Conservation (phyloP, 2,329 filamentous ascomycete genomes). For the Gyromitra esculenta region DNA sequence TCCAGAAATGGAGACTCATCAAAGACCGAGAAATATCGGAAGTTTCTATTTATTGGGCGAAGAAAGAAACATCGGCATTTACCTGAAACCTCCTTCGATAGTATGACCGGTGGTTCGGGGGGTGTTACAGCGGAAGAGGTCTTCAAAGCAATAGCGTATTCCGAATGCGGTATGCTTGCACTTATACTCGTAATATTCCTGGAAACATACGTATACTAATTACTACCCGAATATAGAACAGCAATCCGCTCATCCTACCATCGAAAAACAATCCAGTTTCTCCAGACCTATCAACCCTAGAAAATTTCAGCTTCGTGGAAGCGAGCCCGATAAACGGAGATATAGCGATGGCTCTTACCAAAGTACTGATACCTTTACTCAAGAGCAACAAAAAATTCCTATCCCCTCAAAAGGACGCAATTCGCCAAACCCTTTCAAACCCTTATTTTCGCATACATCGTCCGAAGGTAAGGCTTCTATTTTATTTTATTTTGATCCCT, state of each 20-base stretch:
- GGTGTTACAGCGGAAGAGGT: conserved; percentile 11
- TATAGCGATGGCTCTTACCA: conserved; percentile 20
- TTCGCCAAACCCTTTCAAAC: neutral
- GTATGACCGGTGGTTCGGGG: neutral
- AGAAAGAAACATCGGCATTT: conserved; percentile 29
- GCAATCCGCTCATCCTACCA: conserved; percentile 12
- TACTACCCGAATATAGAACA: conserved; percentile 16
- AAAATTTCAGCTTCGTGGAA: conserved; percentile 4
- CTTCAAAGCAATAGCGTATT: conserved; percentile 42
- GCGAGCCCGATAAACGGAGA: conserved; percentile 7
- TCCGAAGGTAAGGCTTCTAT: conserved; percentile 7
- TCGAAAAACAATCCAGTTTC: conserved; percentile 14
- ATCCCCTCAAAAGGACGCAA: neutral
- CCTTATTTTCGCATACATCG: conserved; percentile 16
- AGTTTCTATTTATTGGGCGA: conserved; percentile 27
- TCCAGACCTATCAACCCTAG: conserved; percentile 6
- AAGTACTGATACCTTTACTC: conserved; percentile 10
- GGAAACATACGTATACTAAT: conserved; percentile 27
- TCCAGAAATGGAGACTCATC: conserved; percentile 8
- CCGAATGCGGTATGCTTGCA: conserved; percentile 33
- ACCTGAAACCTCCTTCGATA: conserved; percentile 16
- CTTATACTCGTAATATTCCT: conserved; percentile 2
- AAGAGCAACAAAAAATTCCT: conserved; percentile 15
- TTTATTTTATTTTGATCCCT: neutral
- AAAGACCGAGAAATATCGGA: conserved; percentile 25